Evolutionary conservation across 805 yeast genomes (phyloP).

Genomic region (Tetrapisispora taiwanensis): DNA sequence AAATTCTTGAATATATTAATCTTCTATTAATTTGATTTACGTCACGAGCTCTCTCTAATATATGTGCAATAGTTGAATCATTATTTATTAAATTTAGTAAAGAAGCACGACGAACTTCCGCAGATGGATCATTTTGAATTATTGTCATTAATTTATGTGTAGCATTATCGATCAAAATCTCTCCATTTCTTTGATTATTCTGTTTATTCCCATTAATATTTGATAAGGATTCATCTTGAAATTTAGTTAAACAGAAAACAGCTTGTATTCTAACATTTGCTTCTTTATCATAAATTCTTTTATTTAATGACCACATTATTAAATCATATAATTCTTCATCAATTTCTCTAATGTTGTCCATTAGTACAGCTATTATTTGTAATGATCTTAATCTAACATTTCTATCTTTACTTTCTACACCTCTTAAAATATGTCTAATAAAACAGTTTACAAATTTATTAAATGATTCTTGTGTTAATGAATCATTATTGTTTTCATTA

Average conservation of each 20-base stretch:
- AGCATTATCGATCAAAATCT: slow-evolving; percentile 32
- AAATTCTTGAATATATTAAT: slow-evolving; percentile 54
- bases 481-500: not conserved
- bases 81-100: slow-evolving; percentile 57
- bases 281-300: slow-evolving; percentile 67
- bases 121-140: slow-evolving; percentile 66
- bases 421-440: slow-evolving; percentile 60
- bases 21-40: slow-evolving; percentile 61
- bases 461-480: slow-evolving; percentile 28
- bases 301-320: slow-evolving; percentile 48
- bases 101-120: slow-evolving; percentile 86
- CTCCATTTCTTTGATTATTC: slow-evolving; percentile 29
- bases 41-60: slow-evolving; percentile 80
- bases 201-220: slow-evolving; percentile 14
- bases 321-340: slow-evolving; percentile 61
- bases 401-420: slow-evolving; percentile 66
- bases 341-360: slow-evolving; percentile 64
- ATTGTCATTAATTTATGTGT: slow-evolving; percentile 39
- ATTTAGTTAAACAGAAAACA: slow-evolving; percentile 62
- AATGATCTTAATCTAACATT: slow-evolving; percentile 72
- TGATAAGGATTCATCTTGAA: slow-evolving; percentile 47
- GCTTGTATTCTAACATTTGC: slow-evolving; percentile 76
- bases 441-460: slow-evolving; percentile 49
- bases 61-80: slow-evolving; percentile 40
- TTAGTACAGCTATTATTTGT: slow-evolving; percentile 60